Base-by-base conservation (phyloP, 2,329 filamentous ascomycete genomes). In the Stagonosporopsis vannaccii region DNA sequence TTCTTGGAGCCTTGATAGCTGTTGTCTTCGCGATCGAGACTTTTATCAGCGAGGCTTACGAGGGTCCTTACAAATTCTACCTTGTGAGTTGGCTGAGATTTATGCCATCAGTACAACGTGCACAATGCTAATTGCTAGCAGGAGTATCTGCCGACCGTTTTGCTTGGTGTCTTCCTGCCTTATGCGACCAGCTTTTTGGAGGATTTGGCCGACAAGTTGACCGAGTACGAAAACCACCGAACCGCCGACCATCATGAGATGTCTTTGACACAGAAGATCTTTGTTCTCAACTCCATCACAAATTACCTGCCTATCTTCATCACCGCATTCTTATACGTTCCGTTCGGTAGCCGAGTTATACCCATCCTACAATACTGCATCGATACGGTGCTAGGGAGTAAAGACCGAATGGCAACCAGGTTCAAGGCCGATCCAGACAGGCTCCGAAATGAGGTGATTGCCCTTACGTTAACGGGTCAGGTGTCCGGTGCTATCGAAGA, bases 281-380 rank as follows among this genome's bases (percentile, higher is more conserved):
- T 75, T 28, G 67, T 74, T 7, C 58, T 75, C 6, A 72, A 73
- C 58, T 73, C 69, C 4, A 68, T 74, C n/a, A 72, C 72, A 4
- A 72, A 72, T 23, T 75, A 74, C 39, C 58, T 73, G 5, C 72
- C 72, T 1, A 73, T 73, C n/a, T 66, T 73, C n/a, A 65, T 74
- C 8, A 71, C 68, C 1, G 70, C 69, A 1, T 74, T 73, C 25
- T 53, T 73, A 12, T 74, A 74, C 46, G 69, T 74, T 12, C 70
- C 71, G 1, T 72, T 71, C 32, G 68, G 68, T 7, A 55, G 64
- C 35, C 51, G 45, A 0, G 56, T 73, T 8, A 63, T 75, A 23
- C 70, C 69, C 1, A 12, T 63, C 15, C 25, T 74, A 3, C 61
- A 70, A 26, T 49, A 47, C 46, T 53, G 62, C 26, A 62, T 72